Evolutionary conservation across 2,329 filamentous ascomycete genomes (phyloP).

Genomic region (Penicillium hordei): DNA sequence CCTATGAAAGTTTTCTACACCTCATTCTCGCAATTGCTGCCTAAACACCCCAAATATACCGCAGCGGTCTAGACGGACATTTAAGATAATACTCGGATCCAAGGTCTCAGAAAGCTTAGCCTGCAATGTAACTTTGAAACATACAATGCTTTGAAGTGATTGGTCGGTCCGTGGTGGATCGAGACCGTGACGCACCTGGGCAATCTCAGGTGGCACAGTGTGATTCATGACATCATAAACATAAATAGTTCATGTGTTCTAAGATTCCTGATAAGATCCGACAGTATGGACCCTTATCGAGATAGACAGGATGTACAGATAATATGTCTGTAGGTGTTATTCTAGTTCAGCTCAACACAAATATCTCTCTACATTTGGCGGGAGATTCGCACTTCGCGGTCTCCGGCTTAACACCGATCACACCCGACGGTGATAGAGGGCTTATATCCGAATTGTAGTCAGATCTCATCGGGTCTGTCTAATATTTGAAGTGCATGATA

Average conservation of each 20-base stretch:
- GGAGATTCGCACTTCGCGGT: no score
- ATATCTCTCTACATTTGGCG: not conserved
- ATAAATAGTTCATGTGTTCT: not conserved
- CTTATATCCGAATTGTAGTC: not conserved
- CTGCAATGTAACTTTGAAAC: not conserved
- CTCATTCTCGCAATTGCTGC: not conserved
- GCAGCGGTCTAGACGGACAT: not conserved
- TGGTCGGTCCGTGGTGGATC: not conserved
- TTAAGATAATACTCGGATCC: not conserved
- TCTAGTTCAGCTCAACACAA: not conserved
- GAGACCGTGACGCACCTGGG: not conserved
- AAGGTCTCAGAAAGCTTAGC: slow-evolving; percentile 6
- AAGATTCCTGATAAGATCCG: not conserved
- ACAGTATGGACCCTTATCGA: not conserved
- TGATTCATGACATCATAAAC: slow-evolving; percentile 2
- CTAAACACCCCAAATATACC: not conserved
- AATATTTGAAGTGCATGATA: not conserved
- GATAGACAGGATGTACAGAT: not conserved
- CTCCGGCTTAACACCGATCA: not conserved
- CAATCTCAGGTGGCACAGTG: not conserved
- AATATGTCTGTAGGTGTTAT: not conserved
- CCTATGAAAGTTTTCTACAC: not conserved
- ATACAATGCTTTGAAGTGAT: not conserved
- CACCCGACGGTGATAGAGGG: not conserved
- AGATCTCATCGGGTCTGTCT: not conserved